A percentile compares a stretch with the other conserved stretches of the same genome.
Conservation (phyloP, 2,329 filamentous ascomycete genomes). For the Nectriaceae sp. region DNA sequence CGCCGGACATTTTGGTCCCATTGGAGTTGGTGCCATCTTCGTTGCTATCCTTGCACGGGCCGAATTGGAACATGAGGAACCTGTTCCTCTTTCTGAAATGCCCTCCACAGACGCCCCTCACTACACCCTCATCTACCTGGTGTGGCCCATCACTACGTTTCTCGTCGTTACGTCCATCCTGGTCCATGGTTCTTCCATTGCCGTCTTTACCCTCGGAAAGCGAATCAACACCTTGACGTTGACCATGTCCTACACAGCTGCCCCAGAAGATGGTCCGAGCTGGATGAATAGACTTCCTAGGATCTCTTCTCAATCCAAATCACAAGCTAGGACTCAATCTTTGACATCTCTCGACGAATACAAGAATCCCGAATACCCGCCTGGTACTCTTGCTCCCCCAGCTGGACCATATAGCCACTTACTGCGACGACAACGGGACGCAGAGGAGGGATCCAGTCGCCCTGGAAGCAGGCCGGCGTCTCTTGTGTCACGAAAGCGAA, state of each 20-base stretch:
- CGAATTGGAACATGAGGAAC: slow-evolving; percentile 77
- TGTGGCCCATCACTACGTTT: slow-evolving; percentile 96
- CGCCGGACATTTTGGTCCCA: slow-evolving; percentile 95
- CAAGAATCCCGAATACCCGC: slow-evolving; percentile 61
- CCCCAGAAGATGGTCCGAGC: slow-evolving; percentile 80
- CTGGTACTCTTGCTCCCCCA: slow-evolving; percentile 72
- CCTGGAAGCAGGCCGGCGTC: slow-evolving; percentile 62
- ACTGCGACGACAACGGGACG: slow-evolving; percentile 79
- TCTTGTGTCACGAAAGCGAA: slow-evolving; percentile 61
- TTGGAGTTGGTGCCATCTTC: slow-evolving; percentile 95
- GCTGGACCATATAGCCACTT: slow-evolving; percentile 59
- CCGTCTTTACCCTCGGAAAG: slow-evolving; percentile 96
- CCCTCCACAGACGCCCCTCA: slow-evolving; percentile 55
- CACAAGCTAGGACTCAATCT: slow-evolving; percentile 82
- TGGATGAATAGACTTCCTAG: slow-evolving; percentile 95
- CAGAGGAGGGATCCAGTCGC: slow-evolving; percentile 52
- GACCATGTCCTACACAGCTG: slow-evolving; percentile 94
- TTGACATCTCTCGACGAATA: slow-evolving; percentile 70
- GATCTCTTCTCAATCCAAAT: slow-evolving; percentile 68
- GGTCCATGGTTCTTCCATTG: slow-evolving; percentile 96
- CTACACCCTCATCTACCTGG: slow-evolving; percentile 75
- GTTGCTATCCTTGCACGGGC: slow-evolving; percentile 89
- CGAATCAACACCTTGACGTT: slow-evolving; percentile 95
- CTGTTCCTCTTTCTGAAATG: slow-evolving; percentile 70
- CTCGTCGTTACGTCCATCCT: slow-evolving; percentile 92